phyloP scores from a whole-genome alignment of 257 asterid genomes.

The Solanum etuberosum region DNA sequence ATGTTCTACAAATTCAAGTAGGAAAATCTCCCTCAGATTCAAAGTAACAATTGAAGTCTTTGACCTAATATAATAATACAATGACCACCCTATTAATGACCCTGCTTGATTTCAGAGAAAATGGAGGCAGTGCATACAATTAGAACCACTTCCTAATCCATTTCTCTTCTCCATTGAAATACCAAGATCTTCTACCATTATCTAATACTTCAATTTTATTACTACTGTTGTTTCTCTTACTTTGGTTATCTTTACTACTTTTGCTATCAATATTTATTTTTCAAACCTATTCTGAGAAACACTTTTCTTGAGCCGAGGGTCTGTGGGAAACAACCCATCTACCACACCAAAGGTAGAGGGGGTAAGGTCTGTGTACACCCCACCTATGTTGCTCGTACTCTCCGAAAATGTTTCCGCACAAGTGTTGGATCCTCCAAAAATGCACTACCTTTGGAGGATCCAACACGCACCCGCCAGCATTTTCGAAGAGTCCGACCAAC shows the following conservation, averaged over 20 bases:
- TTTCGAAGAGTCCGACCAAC: neutral
- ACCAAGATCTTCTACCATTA: neutral
- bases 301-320: neutral
- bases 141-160: neutral
- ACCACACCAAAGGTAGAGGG: neutral
- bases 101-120: neutral
- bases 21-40: neutral
- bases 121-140: neutral
- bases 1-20: neutral
- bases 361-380: neutral
- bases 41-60: neutral
- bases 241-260: neutral
- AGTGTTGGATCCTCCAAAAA: neutral
- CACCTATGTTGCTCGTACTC: neutral
- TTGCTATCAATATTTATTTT: neutral
- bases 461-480: neutral
- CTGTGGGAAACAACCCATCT: neutral
- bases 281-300: neutral
- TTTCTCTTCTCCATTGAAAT: neutral
- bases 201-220: neutral
- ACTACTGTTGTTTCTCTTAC: neutral
- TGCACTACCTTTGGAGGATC: neutral
- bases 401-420: neutral
- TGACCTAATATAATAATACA: neutral
- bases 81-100: neutral